These are phyloP conservation scores for Camellia japonica DNA, from an alignment of 148 eudicot species.

Conservation along the genomic window DNA sequence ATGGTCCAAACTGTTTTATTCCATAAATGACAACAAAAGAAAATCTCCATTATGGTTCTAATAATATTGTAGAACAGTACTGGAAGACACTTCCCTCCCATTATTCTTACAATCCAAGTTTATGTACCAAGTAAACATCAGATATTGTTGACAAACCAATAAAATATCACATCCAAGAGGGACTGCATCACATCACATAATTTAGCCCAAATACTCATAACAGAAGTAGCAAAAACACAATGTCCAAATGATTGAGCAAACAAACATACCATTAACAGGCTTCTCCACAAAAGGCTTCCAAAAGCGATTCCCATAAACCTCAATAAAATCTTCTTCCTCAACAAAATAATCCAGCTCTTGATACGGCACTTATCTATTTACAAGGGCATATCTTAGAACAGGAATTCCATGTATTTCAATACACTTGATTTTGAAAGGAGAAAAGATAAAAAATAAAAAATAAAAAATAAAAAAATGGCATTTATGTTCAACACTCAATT, in stretches of 20 bases:
- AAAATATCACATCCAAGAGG: not conserved
- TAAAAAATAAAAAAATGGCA: not conserved
- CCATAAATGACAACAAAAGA: not conserved
- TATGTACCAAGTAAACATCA: not conserved
- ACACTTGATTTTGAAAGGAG: constrained; percentile 37
- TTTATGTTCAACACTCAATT: not conserved
- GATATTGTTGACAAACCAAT: not conserved
- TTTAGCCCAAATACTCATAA: not conserved
- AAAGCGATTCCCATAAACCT: constrained; percentile 81
- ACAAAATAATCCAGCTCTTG: constrained; percentile 89
- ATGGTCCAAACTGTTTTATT: not conserved
- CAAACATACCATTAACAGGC: constrained; percentile 76
- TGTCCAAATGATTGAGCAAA: not conserved
- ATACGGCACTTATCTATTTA: constrained; percentile 70
- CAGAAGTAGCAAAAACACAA: not conserved
- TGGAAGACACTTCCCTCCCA: not conserved
- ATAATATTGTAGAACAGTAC: not conserved
- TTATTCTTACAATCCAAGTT: not conserved
- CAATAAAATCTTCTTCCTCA: constrained; percentile 97
- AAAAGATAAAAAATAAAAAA: not conserved
- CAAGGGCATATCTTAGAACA: constrained; percentile 91
- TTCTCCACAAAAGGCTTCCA: constrained; percentile 99
- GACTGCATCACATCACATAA: not conserved
- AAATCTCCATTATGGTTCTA: not conserved
- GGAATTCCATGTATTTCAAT: constrained; percentile 82